Percentiles rank a stretch among this genome's conserved stretches.
Evolutionary conservation across 73 alveolate species (phyloP).

Genomic region (Halteria grandinella): DNA sequence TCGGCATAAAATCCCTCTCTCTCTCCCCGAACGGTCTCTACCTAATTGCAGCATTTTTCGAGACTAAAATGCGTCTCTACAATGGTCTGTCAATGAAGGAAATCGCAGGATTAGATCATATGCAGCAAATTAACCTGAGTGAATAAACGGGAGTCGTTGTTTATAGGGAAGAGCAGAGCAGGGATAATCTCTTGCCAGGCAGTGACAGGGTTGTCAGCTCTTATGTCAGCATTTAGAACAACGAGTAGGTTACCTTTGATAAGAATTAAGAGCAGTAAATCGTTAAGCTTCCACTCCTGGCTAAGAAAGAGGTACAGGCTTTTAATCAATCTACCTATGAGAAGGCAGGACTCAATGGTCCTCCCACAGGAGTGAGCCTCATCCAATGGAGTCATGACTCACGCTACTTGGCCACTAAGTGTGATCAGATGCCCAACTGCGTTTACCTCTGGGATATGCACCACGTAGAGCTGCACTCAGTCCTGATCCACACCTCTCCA

Average conservation of each 20-base stretch:
- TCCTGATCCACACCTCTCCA: slow-evolving; percentile 79
- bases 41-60: slow-evolving; percentile 82
- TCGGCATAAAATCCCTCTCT: slow-evolving; percentile 84
- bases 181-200: slow-evolving; percentile 69
- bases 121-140: not conserved
- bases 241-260: too few species aligned
- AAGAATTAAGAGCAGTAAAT: not conserved
- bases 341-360: slow-evolving; percentile 72
- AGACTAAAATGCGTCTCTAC: slow-evolving; percentile 77
- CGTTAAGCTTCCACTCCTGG: slow-evolving; percentile 6
- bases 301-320: slow-evolving; percentile 65
- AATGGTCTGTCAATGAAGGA: slow-evolving; percentile 82
- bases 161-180: slow-evolving; percentile 83
- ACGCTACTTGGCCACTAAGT: slow-evolving; percentile 83
- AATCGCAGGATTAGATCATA: slow-evolving; percentile 63
- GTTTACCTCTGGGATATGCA: slow-evolving; percentile 89
- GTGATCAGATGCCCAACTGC: slow-evolving; percentile 83
- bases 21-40: slow-evolving; percentile 79
- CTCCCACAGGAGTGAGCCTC: slow-evolving; percentile 81
- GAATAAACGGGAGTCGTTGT: slow-evolving; percentile 49
- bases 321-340: slow-evolving; percentile 75
- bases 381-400: slow-evolving; percentile 87
- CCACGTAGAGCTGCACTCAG: slow-evolving; percentile 66
- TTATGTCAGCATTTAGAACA: not conserved
- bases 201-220: slow-evolving; percentile 68